Evolutionary conservation across 2,329 filamentous ascomycete species (phyloP), one percentile per base, ranked within the genome.

Genomic region (Stagonosporopsis vannaccii): DNA sequence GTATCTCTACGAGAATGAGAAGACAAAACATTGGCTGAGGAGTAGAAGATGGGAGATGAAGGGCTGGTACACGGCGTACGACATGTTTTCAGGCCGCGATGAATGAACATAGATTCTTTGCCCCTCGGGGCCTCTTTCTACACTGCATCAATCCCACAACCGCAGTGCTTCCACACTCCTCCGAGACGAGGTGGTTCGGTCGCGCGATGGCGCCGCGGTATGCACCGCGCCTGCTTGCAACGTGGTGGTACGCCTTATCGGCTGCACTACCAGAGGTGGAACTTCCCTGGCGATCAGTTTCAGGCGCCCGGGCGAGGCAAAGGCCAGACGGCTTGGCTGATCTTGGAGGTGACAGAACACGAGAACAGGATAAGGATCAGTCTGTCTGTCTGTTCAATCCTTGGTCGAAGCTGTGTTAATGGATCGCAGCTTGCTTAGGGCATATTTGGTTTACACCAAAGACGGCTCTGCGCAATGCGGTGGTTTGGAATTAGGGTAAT

Each of bases 21-120:
- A 71, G 39, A 62, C 75, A 17, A 67, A 65, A 47, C 63, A 71
- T n/a, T 75, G 68, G 52, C 56, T 78, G 43, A 51, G 57, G 40
- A 68, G 65, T 17, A 67, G 70, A 61, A 60, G 76, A 42, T 78
- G 75, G 72, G 65, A 72, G 50, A 78, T 77, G 76, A 74, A 77
- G 62, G 75, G 75, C 1, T 76, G 67, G 59, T 75, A 69, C 23
- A 68, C 75, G 35, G 74, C 68, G 4, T 65, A 37, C 33, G 32
- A 47, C 22, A 47, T 47, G 44, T 47, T 47, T 22, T 47, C 44
- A 28, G 30, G 30, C 17, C 33, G 39, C 19, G 44, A 36, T 26
- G 33, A 37, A 37, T 37, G 44, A 47, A 37, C 22, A 26, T 28
- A 28, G 22, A 20, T 23, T 37, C 13, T 37, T 28, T 30, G 22